Evolutionary conservation across 768 basidiomycete species (phyloP), one percentile per base, ranked within the genome.

Genomic region (Mycena capillaripes): DNA sequence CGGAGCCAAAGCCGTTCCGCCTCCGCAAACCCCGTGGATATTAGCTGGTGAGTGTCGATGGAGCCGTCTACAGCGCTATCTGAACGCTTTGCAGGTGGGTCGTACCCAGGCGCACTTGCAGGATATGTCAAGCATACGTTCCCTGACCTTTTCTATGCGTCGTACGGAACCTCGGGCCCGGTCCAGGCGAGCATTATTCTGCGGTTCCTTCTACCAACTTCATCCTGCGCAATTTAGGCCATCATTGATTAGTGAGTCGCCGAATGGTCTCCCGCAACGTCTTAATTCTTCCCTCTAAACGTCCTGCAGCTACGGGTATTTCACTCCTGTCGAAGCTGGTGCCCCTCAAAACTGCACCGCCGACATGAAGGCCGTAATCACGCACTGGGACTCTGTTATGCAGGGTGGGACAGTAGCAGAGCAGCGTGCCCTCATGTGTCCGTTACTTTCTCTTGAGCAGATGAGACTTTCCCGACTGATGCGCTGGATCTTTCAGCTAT

Each of bases 321-420:
- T 87, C 79, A 85, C 86, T 48, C 88, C 87, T 19, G 88, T 89
- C 52, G 83, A 80, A 12, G 81, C 84, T 68, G 80, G 82, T 71
- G 87, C 87, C 83, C 85, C 89, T 17, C 29, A 66, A 76, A 90
- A 90, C 76, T 90, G 89, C 79, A 87, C 87, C 29, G 82, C 85
- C 0, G 89, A 90, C 72, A 83, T 89, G 56, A 79, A 88, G 72
- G 84, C 83, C 12, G 87, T 88, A 16, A 81, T 89, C 55, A 77
- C 83, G 2, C 84, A 89, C 75, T 80, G 89, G 62, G 89, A 89
- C 69, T 34, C 78, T 34, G 83, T 85, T 23, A 85, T 88, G 72
- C 52, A 23, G 62, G 8, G 23, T 42, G 72, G 72, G 40, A 73
- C 71, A 3, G 25, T 48, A 25, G 5, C 34, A 46, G 29, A 72